Conservation (phyloP, 176 grass and related monocot genomes). For the Panicum miliaceum region DNA sequence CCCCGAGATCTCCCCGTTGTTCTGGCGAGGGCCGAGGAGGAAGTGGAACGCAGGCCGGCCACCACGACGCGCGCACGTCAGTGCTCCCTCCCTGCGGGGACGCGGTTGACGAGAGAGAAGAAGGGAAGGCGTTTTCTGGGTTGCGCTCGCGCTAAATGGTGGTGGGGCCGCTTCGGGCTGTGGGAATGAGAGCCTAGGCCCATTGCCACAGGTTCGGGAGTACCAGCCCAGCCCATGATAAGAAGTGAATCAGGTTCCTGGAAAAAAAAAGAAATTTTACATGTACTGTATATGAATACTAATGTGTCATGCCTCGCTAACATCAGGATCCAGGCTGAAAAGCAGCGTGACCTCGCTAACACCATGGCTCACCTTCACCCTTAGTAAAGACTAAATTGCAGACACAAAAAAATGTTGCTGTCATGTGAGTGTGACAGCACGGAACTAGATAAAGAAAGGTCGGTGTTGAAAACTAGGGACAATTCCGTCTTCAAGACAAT, state of each 20-base stretch:
- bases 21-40: not conserved
- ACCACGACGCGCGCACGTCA: constrained; percentile 33
- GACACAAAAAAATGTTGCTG: not conserved
- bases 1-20: not conserved
- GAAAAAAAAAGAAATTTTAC: too few relatives aligned
- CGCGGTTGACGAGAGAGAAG: constrained; percentile 10
- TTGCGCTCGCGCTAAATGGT: constrained; percentile 3
- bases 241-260: too few relatives aligned
- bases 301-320: too few relatives aligned
- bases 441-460: not conserved
- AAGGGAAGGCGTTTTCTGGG: not conserved
- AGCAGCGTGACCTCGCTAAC: too few relatives aligned
- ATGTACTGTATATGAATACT: too few relatives aligned
- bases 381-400: too few relatives aligned
- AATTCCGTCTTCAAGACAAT: not conserved
- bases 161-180: not conserved
- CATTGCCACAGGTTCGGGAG: too few relatives aligned
- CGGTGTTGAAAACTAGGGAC: not conserved
- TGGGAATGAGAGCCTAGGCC: not conserved
- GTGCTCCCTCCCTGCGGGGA: not conserved
- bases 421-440: not conserved
- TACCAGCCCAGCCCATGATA: not conserved
- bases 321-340: too few relatives aligned
- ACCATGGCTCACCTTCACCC: too few relatives aligned
- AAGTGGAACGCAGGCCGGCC: not conserved